Evolutionary conservation across 139 green algal species (phyloP), one percentile per base, ranked within the genome.

Genomic region (Desmodesmus armatus): DNA sequence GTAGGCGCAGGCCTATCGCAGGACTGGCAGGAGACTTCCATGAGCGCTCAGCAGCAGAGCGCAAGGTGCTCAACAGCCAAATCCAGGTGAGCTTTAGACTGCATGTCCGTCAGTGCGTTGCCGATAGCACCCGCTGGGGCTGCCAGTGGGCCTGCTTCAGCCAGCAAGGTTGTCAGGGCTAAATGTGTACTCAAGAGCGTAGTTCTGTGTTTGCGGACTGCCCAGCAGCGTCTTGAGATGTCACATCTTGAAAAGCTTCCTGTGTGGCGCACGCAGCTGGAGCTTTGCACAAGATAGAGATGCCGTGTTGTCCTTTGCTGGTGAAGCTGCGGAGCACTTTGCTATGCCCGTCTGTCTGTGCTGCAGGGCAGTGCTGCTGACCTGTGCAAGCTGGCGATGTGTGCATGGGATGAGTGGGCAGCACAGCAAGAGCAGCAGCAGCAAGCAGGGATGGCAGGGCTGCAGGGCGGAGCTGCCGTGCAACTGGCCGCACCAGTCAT

Each of bases 381-480:
- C 79, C 74, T 95, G 2, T 91, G 92, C 73, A 94, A 94, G 81
- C 40, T 80, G 7, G 85, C 89, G 67, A 91, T 93, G 91, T 67
- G 77, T 31, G 29, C 67, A 33, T 94, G 89, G 89, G 82, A 41
- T 23, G 31, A 23, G 31, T 55, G 33, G 74, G 80, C 60, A 51
- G 76, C 76, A 51, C 73, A 69, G 31, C 73, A 29, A 2, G 49
- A 29, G 5, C 23, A 55, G 9, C 21, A 70, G 51, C 39, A 72
- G 7, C 7, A 66, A 25, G 31, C n/a, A 41, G 25, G 35, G 2
- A 25, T 40, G 25, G 41, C 43, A 15, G 47, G 7, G 23, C n/a
- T 17, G 44, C 19, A 1, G 55, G 19, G 31, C 9, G 23, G 17
- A 31, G 17, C 25, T 39, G 39, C 69, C 53, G 69, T 58, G 44